phyloP scores from a whole-genome alignment of 2,329 filamentous ascomycete species.

The Biscogniauxia sp. region DNA sequence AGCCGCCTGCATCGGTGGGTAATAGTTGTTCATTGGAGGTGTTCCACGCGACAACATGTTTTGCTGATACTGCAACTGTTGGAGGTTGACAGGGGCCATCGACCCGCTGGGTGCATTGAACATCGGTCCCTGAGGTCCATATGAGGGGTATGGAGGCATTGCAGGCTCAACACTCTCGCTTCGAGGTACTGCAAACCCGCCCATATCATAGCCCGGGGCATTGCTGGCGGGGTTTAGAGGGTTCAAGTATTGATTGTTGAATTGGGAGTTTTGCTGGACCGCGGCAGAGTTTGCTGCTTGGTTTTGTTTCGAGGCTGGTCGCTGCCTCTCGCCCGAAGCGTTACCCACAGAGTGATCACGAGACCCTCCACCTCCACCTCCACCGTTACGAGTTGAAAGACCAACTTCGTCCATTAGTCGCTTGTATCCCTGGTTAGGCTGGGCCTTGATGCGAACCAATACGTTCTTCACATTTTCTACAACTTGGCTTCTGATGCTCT shows the following conservation, averaged over 20 bases:
- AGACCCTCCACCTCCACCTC: slow-evolving; percentile 39
- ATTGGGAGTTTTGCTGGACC: slow-evolving; percentile 36
- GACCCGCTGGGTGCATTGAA: slow-evolving; percentile 47
- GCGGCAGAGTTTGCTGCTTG: slow-evolving; percentile 32
- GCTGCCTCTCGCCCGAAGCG: slow-evolving; percentile 49
- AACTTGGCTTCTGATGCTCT: slow-evolving; percentile 81
- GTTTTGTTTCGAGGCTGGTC: slow-evolving; percentile 57
- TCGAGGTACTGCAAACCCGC: slow-evolving; percentile 48
- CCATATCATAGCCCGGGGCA: slow-evolving; percentile 48
- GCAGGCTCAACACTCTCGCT: slow-evolving; percentile 52
- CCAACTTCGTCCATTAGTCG: slow-evolving; percentile 98
- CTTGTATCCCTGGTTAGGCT: slow-evolving; percentile 95
- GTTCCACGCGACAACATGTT: slow-evolving; percentile 52
- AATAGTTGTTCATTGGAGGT: slow-evolving; percentile 57
- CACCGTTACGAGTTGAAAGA: slow-evolving; percentile 64
- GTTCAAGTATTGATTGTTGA: slow-evolving; percentile 53
- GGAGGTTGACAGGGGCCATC: slow-evolving; percentile 48
- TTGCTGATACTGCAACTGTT: slow-evolving; percentile 60
- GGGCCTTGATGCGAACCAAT: slow-evolving; percentile 84
- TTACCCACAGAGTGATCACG: slow-evolving; percentile 46
- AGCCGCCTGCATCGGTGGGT: slow-evolving; percentile 53
- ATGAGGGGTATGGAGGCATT: slow-evolving; percentile 50
- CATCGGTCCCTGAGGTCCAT: slow-evolving; percentile 50
- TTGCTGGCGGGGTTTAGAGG: slow-evolving; percentile 42
- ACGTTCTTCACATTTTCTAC: slow-evolving; percentile 91